Percentiles rank a stretch among this genome's conserved stretches.
Evolutionary conservation across 1,284 basidiomycete species (phyloP).

Genomic region (Rhodotorula sp.): DNA sequence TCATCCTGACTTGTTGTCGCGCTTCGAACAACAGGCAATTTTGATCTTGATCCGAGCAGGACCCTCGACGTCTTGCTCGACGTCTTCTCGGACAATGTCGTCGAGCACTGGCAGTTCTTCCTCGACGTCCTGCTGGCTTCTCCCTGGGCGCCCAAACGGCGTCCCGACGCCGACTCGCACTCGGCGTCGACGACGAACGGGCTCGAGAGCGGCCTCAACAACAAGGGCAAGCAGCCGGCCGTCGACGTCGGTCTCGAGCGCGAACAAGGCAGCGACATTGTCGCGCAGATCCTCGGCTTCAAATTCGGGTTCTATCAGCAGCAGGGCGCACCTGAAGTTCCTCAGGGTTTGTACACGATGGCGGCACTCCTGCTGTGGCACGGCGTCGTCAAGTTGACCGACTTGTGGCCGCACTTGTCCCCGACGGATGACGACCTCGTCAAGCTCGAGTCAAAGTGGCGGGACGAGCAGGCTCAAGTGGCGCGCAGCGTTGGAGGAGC

Average conservation of each 20-base stretch:
- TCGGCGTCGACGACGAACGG: not conserved
- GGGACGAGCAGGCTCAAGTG: constrained; percentile 56
- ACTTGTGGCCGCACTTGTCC: constrained; percentile 78
- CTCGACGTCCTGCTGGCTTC: constrained; percentile 78
- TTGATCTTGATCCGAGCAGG: constrained; percentile 91
- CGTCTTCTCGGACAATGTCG: constrained; percentile 76
- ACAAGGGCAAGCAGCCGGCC: constrained; percentile 43
- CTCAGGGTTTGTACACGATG: constrained; percentile 73
- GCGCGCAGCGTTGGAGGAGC: constrained; percentile 59
- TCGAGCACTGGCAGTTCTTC: constrained; percentile 88
- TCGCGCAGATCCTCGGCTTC: constrained; percentile 92
- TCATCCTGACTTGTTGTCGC: constrained; percentile 10
- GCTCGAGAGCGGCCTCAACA: constrained; percentile 28
- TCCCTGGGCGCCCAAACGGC: constrained; percentile 61
- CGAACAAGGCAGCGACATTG: constrained; percentile 60
- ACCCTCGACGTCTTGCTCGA: constrained; percentile 93
- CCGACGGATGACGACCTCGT: constrained; percentile 72
- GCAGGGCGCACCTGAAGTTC: constrained; percentile 58
- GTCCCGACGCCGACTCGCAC: not conserved
- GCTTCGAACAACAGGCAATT: constrained; percentile 60
- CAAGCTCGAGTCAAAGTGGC: constrained; percentile 65
- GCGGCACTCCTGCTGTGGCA: constrained; percentile 86
- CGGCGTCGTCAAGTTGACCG: constrained; percentile 77
- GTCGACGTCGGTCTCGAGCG: constrained; percentile 44
- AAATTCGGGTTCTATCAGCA: constrained; percentile 88